Percentiles rank a stretch among this genome's conserved stretches.
phyloP scores from a whole-genome alignment of 192 early-diverging fungal species.

The Geranomyces variabilis region DNA sequence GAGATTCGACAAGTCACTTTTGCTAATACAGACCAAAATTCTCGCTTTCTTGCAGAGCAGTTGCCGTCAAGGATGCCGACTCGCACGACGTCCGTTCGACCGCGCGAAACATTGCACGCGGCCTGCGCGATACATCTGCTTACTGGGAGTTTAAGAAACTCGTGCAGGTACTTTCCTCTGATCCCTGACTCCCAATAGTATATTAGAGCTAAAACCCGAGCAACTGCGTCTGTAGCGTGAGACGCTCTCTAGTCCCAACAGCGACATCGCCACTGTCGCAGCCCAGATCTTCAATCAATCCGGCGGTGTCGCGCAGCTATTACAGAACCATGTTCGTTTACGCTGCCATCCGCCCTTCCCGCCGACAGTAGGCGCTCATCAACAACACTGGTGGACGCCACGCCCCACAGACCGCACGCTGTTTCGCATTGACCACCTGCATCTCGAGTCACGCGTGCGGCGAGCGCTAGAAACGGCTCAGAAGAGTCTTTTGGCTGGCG shows the following conservation, averaged over 20 bases:
- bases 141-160: constrained; percentile 38
- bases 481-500: constrained; percentile 8
- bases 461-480: constrained; percentile 17
- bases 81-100: neutral
- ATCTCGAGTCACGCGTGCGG: neutral
- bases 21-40: too few relatives aligned
- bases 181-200: too few relatives aligned
- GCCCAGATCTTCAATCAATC: constrained; percentile 11
- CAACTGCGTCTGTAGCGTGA: neutral
- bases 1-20: too few relatives aligned
- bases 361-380: too few relatives aligned
- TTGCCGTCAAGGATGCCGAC: neutral
- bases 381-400: neutral
- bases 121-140: constrained; percentile 5
- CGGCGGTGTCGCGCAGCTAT: constrained; percentile 31
- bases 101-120: constrained; percentile 4
- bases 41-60: too few relatives aligned
- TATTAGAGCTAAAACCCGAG: neutral
- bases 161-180: too few relatives aligned
- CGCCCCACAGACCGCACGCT: neutral
- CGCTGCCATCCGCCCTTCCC: neutral
- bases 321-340: constrained; percentile 33
- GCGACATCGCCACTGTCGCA: constrained; percentile 19
- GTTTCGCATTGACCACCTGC: neutral
- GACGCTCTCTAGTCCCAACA: neutral